A percentile compares a stretch with the other conserved stretches of the same genome.
phyloP scores from a whole-genome alignment of 2,329 filamentous ascomycete genomes.

The Aspergillus amoenus region DNA sequence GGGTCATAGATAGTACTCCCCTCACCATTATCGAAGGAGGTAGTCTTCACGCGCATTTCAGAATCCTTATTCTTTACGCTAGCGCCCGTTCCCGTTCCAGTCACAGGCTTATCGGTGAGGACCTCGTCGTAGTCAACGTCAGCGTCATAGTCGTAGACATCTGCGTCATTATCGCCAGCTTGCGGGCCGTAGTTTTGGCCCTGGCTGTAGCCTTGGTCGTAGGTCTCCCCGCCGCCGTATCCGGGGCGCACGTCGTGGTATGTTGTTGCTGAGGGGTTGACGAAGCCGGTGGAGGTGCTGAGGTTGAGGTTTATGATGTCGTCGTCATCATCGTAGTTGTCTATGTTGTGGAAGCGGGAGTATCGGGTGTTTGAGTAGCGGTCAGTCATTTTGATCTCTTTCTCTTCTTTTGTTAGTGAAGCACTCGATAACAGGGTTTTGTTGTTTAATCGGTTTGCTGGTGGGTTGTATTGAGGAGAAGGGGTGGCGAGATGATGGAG shows the following conservation, averaged over 20 bases:
- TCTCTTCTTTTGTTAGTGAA: too few species aligned
- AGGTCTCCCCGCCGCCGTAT: neutral
- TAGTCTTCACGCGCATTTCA: neutral
- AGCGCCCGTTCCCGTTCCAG: neutral
- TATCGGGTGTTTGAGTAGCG: neutral
- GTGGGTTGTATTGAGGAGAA: neutral
- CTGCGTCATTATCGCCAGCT: slow-evolving; percentile 1
- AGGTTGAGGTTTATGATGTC: neutral
- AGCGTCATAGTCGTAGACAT: neutral
- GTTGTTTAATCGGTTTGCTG: neutral
- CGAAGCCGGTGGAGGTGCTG: neutral
- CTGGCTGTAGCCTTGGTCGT: too few species aligned
- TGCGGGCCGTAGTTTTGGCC: neutral
- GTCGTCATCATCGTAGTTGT: neutral
- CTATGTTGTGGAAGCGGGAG: neutral
- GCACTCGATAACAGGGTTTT: neutral
- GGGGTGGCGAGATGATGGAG: neutral
- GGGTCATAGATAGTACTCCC: slow-evolving; percentile 4
- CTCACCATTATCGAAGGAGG: neutral
- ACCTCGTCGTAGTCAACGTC: neutral
- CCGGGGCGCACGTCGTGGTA: neutral
- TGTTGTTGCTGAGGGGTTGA: neutral
- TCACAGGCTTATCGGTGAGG: neutral
- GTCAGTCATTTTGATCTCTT: neutral
- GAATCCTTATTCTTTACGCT: neutral